phyloP scores from a whole-genome alignment of 352 stramenopile genomes.

The Blastocystis sp. region DNA sequence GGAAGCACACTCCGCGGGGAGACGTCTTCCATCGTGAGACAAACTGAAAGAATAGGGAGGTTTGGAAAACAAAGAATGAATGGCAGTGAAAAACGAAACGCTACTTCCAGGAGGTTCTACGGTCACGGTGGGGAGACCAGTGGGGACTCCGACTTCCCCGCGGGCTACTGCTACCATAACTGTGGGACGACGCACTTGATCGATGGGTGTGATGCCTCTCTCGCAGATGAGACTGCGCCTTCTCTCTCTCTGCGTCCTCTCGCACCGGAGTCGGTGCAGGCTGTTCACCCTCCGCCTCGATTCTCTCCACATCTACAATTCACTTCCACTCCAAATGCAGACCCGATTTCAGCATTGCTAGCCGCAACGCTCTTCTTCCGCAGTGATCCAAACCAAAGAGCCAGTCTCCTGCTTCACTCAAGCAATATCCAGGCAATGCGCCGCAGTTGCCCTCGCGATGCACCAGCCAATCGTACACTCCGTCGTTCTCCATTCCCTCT shows the following conservation, averaged over 20 bases:
- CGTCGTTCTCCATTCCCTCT: background rate
- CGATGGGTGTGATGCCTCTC: background rate
- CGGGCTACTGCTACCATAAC: background rate
- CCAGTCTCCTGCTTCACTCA: background rate
- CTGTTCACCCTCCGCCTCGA: background rate
- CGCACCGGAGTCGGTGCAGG: background rate
- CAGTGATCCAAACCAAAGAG: background rate
- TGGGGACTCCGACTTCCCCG: background rate
- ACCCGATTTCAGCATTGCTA: slow-evolving; percentile 34
- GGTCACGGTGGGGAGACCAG: too few species aligned
- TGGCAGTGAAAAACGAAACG: too few species aligned
- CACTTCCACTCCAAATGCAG: background rate
- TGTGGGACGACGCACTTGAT: background rate
- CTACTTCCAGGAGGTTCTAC: too few species aligned
- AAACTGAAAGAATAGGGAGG: too few species aligned
- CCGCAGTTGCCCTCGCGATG: too few species aligned
- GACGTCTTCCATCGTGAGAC: too few species aligned
- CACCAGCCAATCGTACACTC: slow-evolving; percentile 48
- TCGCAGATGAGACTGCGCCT: background rate
- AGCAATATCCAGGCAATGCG: slow-evolving; percentile 1
- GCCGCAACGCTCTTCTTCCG: background rate
- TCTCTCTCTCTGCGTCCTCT: background rate
- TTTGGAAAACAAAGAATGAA: too few species aligned
- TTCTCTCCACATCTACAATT: slow-evolving; percentile 1
- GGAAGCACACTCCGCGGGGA: background rate